Base-by-base conservation (phyloP, 2,329 filamentous ascomycete species). In the Xylaria arbuscula region DNA sequence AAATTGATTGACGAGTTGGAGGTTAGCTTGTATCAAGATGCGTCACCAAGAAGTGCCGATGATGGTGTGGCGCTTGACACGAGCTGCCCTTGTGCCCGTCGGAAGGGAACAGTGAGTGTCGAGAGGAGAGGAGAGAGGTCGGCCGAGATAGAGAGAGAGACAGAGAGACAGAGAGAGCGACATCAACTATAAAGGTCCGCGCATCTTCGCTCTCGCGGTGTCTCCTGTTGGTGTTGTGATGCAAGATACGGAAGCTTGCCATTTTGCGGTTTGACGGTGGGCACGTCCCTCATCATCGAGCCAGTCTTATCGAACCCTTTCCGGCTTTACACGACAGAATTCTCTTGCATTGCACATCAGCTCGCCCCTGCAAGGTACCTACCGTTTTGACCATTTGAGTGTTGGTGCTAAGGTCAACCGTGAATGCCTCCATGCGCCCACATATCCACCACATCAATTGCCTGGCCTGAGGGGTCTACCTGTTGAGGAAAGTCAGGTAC, bases 1-100 rank as follows among this genome's bases (percentile, higher is more conserved):
- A 58, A 47, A 47, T 63, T 60, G 55, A 63, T 59, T 58, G 28
- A 55, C 50, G 51, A 62, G 69, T 69, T 70, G 66, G 69, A 70
- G 69, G 59, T 66, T 70, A 69, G 69, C 66, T 58, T 64, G 56
- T 65, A 54, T 70, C 58, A 13, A 51, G 48, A 34, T 64, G 61
- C 57, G 56, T 61, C 62, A 32, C 48, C 66, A 51, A 68, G 59
- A 62, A 54, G 60, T 57, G 55, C 55, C 55, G 55, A 57, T 57
- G 55, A 57, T 57, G 55, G 38, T 5, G 34, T 19, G 55, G 54
- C 36, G 54, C 55, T 17, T 54, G 56, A 38, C 48, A 55, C 32
- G 62, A 59, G 55, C 28, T 8, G n/a, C 15, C 17, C 17, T n/a
- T 19, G 38, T 7, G 28, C 19, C 38, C 17, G 17, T 38, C 19